Evolutionary conservation across 2,329 filamentous ascomycete species (phyloP), one percentile per base, ranked within the genome.

Genomic region (Thielaviopsis ethacetica): DNA sequence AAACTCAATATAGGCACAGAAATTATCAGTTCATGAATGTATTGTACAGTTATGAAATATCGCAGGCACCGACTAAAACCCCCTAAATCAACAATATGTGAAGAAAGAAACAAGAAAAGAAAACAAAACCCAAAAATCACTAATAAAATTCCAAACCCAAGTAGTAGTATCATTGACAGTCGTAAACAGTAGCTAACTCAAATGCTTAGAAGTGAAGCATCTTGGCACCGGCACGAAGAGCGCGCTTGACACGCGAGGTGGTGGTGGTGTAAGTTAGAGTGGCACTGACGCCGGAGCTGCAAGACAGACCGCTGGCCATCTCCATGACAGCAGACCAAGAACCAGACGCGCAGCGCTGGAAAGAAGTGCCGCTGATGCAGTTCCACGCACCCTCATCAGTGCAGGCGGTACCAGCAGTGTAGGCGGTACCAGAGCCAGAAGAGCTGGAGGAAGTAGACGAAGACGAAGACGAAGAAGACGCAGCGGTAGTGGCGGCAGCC

Each of bases 281-380:
- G 60, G 49, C 26, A 12, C 56, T 53, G 19, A 76, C 67, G 0
- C 78, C 78, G 0, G 64, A 57, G 1, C 65, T 65, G 66, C 79
- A 82, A 0, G 60, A 64, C 0, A 75, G 76, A 0, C 79, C 79
- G 0, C 67, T 64, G 0, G 79, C 73, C 13, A 81, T 64, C 0
- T 62, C 50, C 61, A 73, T 71, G 1, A 67, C 59, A 0, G 68
- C 64, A 2, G 77, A 76, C 79, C 79, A 82, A 0, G 63, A 44
- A 9, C 79, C 78, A 2, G 72, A 75, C 7, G 72, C 79, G 60
- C 79, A 82, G 54, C 76, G 77, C 67, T 81, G 78, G 73, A 73
- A 82, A 0, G 72, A 71, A 1, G 65, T 69, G 15, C 77, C 76
- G 0, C 66, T 69, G 6, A 80, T 68, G 63, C 79, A 82, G 70